A percentile compares a stretch with the other conserved stretches of the same genome.
Conservation (phyloP, 2,329 filamentous ascomycete genomes). For the Pyricularia pennisetigena region DNA sequence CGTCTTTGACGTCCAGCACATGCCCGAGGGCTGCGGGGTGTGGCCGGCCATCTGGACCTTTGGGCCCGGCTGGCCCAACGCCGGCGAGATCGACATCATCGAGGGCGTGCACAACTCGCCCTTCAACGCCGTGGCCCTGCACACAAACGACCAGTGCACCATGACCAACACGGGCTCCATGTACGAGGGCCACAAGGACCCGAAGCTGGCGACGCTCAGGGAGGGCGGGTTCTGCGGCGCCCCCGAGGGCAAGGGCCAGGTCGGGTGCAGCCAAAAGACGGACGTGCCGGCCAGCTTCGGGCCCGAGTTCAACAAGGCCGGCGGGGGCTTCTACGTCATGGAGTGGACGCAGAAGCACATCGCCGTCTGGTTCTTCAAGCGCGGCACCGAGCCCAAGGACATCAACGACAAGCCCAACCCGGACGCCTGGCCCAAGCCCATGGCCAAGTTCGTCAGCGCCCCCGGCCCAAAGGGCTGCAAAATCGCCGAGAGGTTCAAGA, state of each 20-base stretch:
- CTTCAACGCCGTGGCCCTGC: slow-evolving; percentile 55
- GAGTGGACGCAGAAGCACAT: slow-evolving; percentile 69
- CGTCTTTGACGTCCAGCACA: slow-evolving; percentile 63
- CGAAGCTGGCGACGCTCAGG: neutral
- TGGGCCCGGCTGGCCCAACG: slow-evolving; percentile 54
- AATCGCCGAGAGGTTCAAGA: slow-evolving; percentile 57
- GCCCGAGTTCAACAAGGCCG: slow-evolving; percentile 57
- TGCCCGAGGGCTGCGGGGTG: slow-evolving; percentile 65
- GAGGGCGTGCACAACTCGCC: slow-evolving; percentile 61
- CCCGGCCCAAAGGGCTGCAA: slow-evolving; percentile 53
- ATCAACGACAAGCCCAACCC: slow-evolving; percentile 57
- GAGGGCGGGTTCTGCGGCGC: slow-evolving; percentile 9
- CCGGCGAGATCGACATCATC: slow-evolving; percentile 72
- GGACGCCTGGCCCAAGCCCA: slow-evolving; percentile 55
- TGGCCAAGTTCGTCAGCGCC: slow-evolving; percentile 53
- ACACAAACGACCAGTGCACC: slow-evolving; percentile 52
- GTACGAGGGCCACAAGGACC: slow-evolving; percentile 9
- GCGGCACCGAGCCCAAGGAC: slow-evolving; percentile 34
- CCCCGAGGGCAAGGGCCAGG: slow-evolving; percentile 23
- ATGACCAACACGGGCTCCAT: slow-evolving; percentile 34
- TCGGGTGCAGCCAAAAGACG: slow-evolving; percentile 50
- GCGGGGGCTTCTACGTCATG: slow-evolving; percentile 63
- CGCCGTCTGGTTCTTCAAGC: slow-evolving; percentile 73
- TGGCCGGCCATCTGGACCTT: slow-evolving; percentile 70
- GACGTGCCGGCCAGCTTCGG: slow-evolving; percentile 44